A percentile compares a stretch with the other conserved stretches of the same genome.
Conservation (phyloP, 1,284 basidiomycete species). For the Austroboletus novae-zelandiae region DNA sequence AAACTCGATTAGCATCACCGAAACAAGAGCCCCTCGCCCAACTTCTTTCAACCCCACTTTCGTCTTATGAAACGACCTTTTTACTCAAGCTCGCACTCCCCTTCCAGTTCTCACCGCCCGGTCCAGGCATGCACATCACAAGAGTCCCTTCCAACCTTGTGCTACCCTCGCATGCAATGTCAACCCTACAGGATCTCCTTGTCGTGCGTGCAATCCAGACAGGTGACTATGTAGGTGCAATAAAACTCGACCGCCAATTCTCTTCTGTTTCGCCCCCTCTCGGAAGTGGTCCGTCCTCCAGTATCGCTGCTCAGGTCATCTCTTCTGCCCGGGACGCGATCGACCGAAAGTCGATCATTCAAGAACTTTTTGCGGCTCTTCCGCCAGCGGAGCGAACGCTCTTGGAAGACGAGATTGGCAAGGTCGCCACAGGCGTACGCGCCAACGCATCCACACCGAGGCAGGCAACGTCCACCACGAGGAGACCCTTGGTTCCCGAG, state of each 20-base stretch:
- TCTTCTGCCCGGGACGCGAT: constrained; percentile 27
- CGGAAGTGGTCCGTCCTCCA: constrained; percentile 20
- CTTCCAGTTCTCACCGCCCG: constrained; percentile 32
- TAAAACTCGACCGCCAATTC: constrained; percentile 73
- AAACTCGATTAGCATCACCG: constrained; percentile 48
- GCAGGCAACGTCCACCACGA: constrained; percentile 9
- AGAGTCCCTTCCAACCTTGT: constrained; percentile 24
- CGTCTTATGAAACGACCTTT: constrained; percentile 56
- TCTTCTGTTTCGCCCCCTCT: constrained; percentile 23
- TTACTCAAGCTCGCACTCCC: constrained; percentile 60
- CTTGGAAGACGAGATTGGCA: constrained; percentile 50
- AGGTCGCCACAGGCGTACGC: constrained; percentile 19
- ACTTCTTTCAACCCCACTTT: constrained; percentile 62
- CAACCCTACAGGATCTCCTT: constrained; percentile 76
- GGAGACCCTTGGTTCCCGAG: constrained; percentile 13
- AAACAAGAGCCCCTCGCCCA: constrained; percentile 53
- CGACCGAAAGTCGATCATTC: constrained; percentile 65
- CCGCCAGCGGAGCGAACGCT: constrained; percentile 55
- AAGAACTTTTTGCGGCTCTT: constrained; percentile 59
- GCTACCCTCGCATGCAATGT: constrained; percentile 40
- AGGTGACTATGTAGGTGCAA: constrained; percentile 69
- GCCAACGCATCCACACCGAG: constrained; percentile 8
- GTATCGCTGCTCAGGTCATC: constrained; percentile 3
- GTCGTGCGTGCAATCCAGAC: constrained; percentile 76
- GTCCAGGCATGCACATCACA: neutral